phyloP scores from a whole-genome alignment of 148 eudicot species.

The Heliamphora exappendiculata region DNA sequence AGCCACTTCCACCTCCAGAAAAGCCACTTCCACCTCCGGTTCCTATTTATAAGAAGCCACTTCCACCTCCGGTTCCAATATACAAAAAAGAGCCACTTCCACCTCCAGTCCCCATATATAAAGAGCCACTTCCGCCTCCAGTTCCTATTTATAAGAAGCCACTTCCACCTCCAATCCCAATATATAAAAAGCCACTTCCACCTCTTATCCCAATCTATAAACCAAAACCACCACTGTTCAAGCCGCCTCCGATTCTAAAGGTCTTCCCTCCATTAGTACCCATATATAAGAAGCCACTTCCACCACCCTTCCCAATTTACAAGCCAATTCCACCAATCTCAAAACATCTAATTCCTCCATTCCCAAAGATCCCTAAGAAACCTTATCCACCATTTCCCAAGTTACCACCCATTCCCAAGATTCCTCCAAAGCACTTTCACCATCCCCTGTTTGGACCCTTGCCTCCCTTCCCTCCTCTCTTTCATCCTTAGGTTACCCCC shows the following conservation, averaged over 20 bases:
- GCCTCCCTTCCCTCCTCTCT: constrained; percentile 14
- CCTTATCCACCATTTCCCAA: constrained; percentile 1
- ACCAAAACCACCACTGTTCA: not conserved
- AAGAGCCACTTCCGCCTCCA: not conserved
- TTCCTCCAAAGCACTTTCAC: constrained; percentile 14
- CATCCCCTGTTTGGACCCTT: constrained; percentile 11
- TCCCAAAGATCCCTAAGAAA: not conserved
- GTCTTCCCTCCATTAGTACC: not conserved
- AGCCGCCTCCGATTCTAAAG: not conserved
- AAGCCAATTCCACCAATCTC: too few species aligned
- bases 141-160: not conserved
- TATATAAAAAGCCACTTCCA: constrained; percentile 1
- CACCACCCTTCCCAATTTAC: too few species aligned
- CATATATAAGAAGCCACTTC: not conserved
- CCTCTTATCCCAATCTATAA: constrained; percentile 6
- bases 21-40: not conserved
- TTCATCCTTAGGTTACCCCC: constrained; percentile 8
- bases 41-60: not conserved
- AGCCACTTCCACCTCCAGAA: constrained; percentile 4
- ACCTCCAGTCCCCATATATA: constrained; percentile 9
- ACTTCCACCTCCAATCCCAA: not conserved
- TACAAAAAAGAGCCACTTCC: constrained; percentile 11
- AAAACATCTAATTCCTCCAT: not conserved
- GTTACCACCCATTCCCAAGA: constrained; percentile 11
- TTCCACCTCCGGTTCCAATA: constrained; percentile 1